Conservation (phyloP, 2,329 filamentous ascomycete genomes). For the Cytospora chrysosperma region DNA sequence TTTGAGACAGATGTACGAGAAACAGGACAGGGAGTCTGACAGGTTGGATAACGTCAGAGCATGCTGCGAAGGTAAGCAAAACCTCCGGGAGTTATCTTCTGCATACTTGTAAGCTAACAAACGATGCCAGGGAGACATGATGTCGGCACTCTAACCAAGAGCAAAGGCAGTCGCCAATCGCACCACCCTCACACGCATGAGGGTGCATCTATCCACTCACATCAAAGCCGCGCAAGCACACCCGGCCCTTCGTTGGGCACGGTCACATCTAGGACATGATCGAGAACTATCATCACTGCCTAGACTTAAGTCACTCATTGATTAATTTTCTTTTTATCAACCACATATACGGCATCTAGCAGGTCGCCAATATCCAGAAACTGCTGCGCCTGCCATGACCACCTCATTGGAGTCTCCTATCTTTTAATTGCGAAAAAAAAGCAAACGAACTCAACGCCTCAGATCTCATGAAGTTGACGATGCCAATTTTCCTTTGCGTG, state of each 20-base stretch:
- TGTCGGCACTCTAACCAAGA: conserved; percentile 58
- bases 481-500: conserved; percentile 1
- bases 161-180: conserved; percentile 45
- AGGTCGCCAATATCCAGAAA: not conserved
- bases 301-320: conserved; percentile 11
- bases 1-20: conserved; percentile 74
- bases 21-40: conserved; percentile 73
- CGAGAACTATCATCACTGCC: not conserved
- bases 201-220: conserved; percentile 17
- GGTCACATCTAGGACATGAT: conserved; percentile 29
- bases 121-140: conserved; percentile 65
- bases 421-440: not conserved
- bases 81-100: too few species aligned
- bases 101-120: not conserved
- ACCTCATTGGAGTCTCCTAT: not conserved
- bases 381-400: conserved; percentile 1
- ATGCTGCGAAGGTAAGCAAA: conserved; percentile 85
- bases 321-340: conserved; percentile 17
- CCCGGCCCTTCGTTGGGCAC: conserved; percentile 26
- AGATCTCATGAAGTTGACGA: conserved; percentile 18
- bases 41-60: conserved; percentile 91
- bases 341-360: conserved; percentile 7
- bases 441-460: not conserved
- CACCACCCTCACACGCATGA: conserved; percentile 33
- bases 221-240: conserved; percentile 22